Evolutionary conservation across 139 green algal genomes (phyloP).

Genomic region (Chlamydomonas asymmetrica): DNA sequence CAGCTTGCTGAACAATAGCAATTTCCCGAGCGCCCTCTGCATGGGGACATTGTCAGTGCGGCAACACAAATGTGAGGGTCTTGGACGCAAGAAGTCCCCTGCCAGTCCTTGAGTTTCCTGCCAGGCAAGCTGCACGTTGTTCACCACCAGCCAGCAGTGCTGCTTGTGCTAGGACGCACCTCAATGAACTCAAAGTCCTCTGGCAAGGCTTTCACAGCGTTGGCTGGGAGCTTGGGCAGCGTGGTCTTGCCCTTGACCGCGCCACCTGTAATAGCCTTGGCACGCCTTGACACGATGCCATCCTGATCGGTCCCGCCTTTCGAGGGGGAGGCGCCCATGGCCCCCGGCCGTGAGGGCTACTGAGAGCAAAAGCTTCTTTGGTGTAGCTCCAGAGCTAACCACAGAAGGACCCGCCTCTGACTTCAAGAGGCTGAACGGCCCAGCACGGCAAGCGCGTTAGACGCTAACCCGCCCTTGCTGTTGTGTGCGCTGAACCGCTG

Average conservation of each 20-base stretch:
- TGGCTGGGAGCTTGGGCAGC: slow-evolving; percentile 49
- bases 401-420: too few relatives aligned
- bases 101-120: too few relatives aligned
- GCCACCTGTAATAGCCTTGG: slow-evolving; percentile 66
- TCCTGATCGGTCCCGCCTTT: too few relatives aligned
- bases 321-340: too few relatives aligned
- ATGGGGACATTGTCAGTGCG: neutral
- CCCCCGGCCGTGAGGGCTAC: too few relatives aligned
- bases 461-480: too few relatives aligned
- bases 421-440: too few relatives aligned
- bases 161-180: slow-evolving; percentile 39
- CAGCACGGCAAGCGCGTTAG: too few relatives aligned
- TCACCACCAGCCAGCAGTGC: neutral
- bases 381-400: too few relatives aligned
- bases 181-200: slow-evolving; percentile 76
- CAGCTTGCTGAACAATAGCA: slow-evolving; percentile 85
- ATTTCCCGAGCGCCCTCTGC: slow-evolving; percentile 75
- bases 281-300: slow-evolving; percentile 23
- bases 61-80: neutral
- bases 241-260: slow-evolving; percentile 25
- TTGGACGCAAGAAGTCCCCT: too few relatives aligned
- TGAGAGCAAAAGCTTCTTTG: too few relatives aligned
- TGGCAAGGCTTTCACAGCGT: slow-evolving; percentile 36
- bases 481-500: too few relatives aligned
- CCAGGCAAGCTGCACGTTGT: neutral